Conservation (phyloP, 768 basidiomycete species). For the Dioszegia aurantiaca region DNA sequence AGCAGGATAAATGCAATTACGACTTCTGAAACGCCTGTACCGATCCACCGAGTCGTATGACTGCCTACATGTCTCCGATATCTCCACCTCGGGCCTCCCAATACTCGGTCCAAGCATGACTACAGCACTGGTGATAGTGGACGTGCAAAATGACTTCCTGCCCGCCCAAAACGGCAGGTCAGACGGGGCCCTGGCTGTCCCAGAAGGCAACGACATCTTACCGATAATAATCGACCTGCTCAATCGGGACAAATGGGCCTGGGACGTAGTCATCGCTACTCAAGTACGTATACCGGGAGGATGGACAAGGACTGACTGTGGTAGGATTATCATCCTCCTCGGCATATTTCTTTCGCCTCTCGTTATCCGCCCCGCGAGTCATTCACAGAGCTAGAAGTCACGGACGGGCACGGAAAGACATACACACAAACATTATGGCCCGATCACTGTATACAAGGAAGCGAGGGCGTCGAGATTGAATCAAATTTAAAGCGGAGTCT, state of each 20-base stretch:
- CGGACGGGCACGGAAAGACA: slow-evolving; percentile 27
- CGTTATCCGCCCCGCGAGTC: slow-evolving; percentile 53
- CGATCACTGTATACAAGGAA: slow-evolving; percentile 65
- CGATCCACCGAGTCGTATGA: too few species aligned
- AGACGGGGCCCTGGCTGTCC: slow-evolving; percentile 67
- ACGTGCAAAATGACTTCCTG: slow-evolving; percentile 83
- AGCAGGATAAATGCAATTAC: too few species aligned
- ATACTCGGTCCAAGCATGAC: slow-evolving; percentile 24
- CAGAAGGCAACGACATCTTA: slow-evolving; percentile 62
- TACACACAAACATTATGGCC: slow-evolving; percentile 71
- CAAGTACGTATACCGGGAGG: too few species aligned
- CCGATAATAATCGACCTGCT: slow-evolving; percentile 62
- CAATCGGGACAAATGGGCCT: slow-evolving; percentile 48
- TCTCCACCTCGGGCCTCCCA: too few species aligned
- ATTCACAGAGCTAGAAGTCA: slow-evolving; percentile 54
- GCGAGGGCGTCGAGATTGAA: slow-evolving; percentile 64
- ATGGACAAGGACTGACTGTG: too few species aligned
- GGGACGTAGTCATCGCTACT: slow-evolving; percentile 54
- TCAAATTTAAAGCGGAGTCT: slow-evolving; percentile 58
- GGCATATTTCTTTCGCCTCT: slow-evolving; percentile 71
- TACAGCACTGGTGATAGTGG: slow-evolving; percentile 66
- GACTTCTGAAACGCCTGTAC: neutral
- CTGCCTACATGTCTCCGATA: too few species aligned
- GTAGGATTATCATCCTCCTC: slow-evolving; percentile 56
- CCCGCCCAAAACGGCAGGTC: slow-evolving; percentile 40